Conservation (phyloP, 345 rosid species). For the Cardamine occulta region DNA sequence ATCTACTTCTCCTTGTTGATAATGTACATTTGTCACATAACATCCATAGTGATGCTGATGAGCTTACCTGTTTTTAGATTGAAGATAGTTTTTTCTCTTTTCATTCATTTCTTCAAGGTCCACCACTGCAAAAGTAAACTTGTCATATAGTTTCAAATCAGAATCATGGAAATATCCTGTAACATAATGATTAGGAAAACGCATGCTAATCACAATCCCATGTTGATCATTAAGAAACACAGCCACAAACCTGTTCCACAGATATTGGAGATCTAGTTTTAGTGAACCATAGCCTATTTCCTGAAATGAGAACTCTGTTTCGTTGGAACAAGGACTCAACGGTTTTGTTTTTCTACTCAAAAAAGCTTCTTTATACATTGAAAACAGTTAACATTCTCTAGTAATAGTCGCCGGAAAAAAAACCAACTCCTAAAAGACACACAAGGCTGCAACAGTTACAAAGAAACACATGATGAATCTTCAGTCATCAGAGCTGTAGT, state of each 20-base stretch:
- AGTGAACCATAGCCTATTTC: constrained; percentile 61
- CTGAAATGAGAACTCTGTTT: constrained; percentile 41
- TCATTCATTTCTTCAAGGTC: constrained; percentile 57
- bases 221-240: not conserved
- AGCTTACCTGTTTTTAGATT: constrained; percentile 30
- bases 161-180: constrained; percentile 48
- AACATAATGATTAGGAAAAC: constrained; percentile 24
- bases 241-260: constrained; percentile 10
- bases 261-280: not conserved
- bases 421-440: constrained; percentile 19
- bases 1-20: constrained; percentile 24
- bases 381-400: constrained; percentile 18
- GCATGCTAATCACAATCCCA: constrained; percentile 7
- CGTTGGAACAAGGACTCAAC: constrained; percentile 2
- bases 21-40: not conserved
- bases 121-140: constrained; percentile 57
- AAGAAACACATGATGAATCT: constrained; percentile 14
- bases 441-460: constrained; percentile 29
- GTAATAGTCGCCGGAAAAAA: not conserved
- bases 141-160: constrained; percentile 24
- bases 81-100: not conserved
- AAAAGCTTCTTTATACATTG: constrained; percentile 37
- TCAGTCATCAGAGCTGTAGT: constrained; percentile 90
- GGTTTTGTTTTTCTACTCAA: constrained; percentile 8
- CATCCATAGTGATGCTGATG: not conserved